Evolutionary conservation across 2,329 filamentous ascomycete species (phyloP).

Genomic region (Fusarium sp.): DNA sequence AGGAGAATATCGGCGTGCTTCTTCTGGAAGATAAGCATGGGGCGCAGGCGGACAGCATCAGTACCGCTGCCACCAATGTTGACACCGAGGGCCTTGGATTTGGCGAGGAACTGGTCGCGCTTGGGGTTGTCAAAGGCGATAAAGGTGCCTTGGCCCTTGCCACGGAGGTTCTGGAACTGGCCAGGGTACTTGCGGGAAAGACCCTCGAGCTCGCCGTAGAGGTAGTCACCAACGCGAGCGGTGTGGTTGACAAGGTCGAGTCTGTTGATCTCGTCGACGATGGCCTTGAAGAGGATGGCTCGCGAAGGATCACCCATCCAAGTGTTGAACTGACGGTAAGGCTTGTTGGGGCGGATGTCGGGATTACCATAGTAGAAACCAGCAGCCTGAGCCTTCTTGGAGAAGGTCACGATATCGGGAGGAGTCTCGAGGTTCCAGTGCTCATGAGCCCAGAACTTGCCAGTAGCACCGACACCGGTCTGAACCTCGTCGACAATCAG

Average conservation of each 20-base stretch:
- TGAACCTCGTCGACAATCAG: conserved; percentile 96
- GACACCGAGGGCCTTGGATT: conserved; percentile 82
- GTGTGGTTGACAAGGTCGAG: conserved; percentile 84
- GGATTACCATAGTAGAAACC: conserved; percentile 91
- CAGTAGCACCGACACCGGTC: conserved; percentile 91
- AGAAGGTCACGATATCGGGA: conserved; percentile 95
- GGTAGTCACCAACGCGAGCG: conserved; percentile 80
- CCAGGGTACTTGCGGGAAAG: conserved; percentile 78
- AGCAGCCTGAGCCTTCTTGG: conserved; percentile 93
- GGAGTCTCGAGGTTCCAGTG: conserved; percentile 87
- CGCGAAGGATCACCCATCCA: conserved; percentile 96
- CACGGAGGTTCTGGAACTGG: conserved; percentile 85
- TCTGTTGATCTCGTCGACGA: conserved; percentile 83
- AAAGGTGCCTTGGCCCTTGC: conserved; percentile 90
- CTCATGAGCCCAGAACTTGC: conserved; percentile 96
- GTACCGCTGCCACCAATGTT: conserved; percentile 89
- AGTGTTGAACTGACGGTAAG: conserved; percentile 96
- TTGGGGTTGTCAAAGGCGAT: conserved; percentile 90
- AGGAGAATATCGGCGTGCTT: conserved; percentile 89
- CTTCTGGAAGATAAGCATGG: conserved; percentile 94
- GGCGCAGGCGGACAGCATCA: conserved; percentile 80
- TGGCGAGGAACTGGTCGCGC: conserved; percentile 81
- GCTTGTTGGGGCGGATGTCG: conserved; percentile 86
- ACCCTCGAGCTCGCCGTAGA: conserved; percentile 76
- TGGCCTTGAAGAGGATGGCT: conserved; percentile 86